Evolutionary conservation across 2,329 filamentous ascomycete species (phyloP), one percentile per base, ranked within the genome.

Genomic region (Calonectria hongkongensis): DNA sequence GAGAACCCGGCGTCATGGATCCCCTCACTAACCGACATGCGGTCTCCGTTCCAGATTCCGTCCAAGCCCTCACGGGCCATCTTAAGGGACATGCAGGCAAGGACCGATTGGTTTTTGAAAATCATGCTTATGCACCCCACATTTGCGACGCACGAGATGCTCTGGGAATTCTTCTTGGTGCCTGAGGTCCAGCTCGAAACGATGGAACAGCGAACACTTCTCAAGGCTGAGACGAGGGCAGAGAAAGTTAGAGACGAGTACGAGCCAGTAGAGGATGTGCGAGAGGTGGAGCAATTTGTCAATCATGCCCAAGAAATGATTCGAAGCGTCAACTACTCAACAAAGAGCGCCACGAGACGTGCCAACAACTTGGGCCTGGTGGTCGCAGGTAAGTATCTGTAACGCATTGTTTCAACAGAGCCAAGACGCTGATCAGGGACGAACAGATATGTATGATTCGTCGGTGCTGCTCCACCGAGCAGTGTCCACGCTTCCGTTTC

Each of bases 121-220:
- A 95, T 95, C 21, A 89, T 99, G 75, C 89, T 99, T 30, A 89
- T 91, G 10, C 97, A 99, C 81, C 94, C 96, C 4, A 98, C 97
- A 0, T 98, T 99, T 81, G 91, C 95, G 0, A 98, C 95, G 0
- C 97, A 99, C 81, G 97, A 99, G 85, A 95, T 98, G 82, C 89
- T 99, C 2, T 99, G 97, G 97, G 97, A 99, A 80, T 99, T 99
- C 85, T 98, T 99, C 84, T 89, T 99, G 0, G 96, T 99, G 15
- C 97, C 97, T 1, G 97, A 99, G 78, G 91, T 99, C 63, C 95
- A 98, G 81, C 90, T 94, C 0, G 92, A 95, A 25, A 95, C 96
- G 91, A 96, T 98, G 89, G 93, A 94, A 66, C 93, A 98, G 82
- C 92, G 97, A 63, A 98, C 94, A 75, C 92, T 92, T 68, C 91